Evolutionary conservation across 2,329 filamentous ascomycete genomes (phyloP).

Genomic region (Knufia fluminis): DNA sequence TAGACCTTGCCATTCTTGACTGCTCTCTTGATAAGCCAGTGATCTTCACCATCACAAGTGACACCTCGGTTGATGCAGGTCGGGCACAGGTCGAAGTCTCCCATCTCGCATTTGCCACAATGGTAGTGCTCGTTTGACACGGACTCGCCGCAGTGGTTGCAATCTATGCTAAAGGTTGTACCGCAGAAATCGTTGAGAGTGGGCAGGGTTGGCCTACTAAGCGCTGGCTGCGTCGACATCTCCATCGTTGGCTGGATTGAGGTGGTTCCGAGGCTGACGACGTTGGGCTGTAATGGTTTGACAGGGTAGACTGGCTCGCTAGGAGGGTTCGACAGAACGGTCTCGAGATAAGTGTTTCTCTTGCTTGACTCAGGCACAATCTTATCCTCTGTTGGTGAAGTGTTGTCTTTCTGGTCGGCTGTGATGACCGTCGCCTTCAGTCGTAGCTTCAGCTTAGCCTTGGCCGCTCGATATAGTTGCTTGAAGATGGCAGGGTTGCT

Average conservation of each 20-base stretch:
- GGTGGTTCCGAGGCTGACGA: too few relatives aligned
- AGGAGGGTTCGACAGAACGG: slow-evolving; percentile 28
- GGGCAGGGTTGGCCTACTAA: slow-evolving; percentile 27
- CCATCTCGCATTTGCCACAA: slow-evolving; percentile 84
- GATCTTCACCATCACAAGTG: slow-evolving; percentile 66
- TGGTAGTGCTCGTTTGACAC: slow-evolving; percentile 84
- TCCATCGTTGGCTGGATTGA: neutral
- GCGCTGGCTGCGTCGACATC: slow-evolving; percentile 7
- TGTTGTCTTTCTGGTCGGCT: slow-evolving; percentile 15
- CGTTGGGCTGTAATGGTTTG: slow-evolving; percentile 6
- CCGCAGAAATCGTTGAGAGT: slow-evolving; percentile 28
- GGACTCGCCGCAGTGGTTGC: slow-evolving; percentile 75
- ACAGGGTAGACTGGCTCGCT: slow-evolving; percentile 6
- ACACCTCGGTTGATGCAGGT: slow-evolving; percentile 66
- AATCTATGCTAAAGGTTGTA: slow-evolving; percentile 71
- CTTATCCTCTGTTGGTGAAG: slow-evolving; percentile 13
- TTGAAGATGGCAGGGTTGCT: slow-evolving; percentile 81
- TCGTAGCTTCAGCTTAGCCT: slow-evolving; percentile 95
- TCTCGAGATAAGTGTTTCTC: slow-evolving; percentile 34
- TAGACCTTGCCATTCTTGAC: slow-evolving; percentile 69
- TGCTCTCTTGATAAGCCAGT: slow-evolving; percentile 91
- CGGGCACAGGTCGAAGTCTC: slow-evolving; percentile 88
- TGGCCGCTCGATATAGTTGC: slow-evolving; percentile 90
- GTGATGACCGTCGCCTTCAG: slow-evolving; percentile 57
- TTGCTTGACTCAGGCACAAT: slow-evolving; percentile 13